A percentile compares a stretch with the other conserved stretches of the same genome.
These are phyloP conservation scores for Trichomonascaceae sp. DNA, from an alignment of 1,139 yeast genomes.

Conservation along the genomic window DNA sequence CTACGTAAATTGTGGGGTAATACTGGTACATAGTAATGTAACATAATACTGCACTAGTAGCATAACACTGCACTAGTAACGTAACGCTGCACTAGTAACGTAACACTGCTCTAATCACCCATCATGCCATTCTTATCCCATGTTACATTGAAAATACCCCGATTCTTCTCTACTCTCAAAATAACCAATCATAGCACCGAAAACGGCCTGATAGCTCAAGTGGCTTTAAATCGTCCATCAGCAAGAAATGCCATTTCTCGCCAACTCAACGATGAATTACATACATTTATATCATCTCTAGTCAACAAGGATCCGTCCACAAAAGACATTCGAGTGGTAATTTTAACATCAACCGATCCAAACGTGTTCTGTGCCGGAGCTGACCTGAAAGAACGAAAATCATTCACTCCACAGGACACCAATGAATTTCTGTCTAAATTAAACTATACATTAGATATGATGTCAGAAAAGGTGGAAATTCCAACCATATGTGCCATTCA, in stretches of 20 bases:
- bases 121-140: not conserved
- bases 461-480: slow-evolving; percentile 23
- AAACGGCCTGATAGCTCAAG: slow-evolving; percentile 22
- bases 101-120: too few species aligned
- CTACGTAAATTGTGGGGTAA: too few species aligned
- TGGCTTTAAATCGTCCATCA: slow-evolving; percentile 28
- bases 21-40: too few species aligned
- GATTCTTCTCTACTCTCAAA: not conserved
- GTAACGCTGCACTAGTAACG: too few species aligned
- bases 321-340: slow-evolving; percentile 25
- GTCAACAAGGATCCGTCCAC: slow-evolving; percentile 19
- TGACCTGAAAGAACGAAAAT: slow-evolving; percentile 31
- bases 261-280: slow-evolving; percentile 25
- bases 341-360: slow-evolving; percentile 25
- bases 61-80: too few species aligned
- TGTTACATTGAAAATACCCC: not conserved
- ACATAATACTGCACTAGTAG: too few species aligned
- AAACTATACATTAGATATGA: slow-evolving; percentile 24
- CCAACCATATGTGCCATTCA: slow-evolving; percentile 30
- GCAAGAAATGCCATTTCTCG: slow-evolving; percentile 31
- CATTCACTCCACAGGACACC: slow-evolving; percentile 28
- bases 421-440: slow-evolving; percentile 25
- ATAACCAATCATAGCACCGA: slow-evolving; percentile 2
- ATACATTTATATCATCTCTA: slow-evolving; percentile 20
- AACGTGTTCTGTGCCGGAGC: slow-evolving; percentile 34